Base-by-base conservation (phyloP, 768 basidiomycete species). In the Panus rudis region DNA sequence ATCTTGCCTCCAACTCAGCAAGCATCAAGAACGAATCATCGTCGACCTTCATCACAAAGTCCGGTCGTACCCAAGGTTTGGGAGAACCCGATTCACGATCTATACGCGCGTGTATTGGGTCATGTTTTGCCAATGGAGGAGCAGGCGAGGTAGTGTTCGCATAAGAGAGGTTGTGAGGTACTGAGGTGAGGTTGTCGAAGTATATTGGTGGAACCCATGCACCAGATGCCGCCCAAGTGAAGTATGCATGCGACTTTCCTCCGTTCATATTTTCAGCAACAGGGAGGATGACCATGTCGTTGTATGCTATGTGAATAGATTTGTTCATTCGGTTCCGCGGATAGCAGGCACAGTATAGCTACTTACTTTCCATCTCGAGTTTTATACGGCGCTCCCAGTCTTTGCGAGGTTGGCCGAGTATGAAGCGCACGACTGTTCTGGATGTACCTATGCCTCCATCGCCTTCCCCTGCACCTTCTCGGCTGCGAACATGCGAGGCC, bases 21-120 rank as follows among this genome's bases (percentile, higher is more conserved):
- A 98, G 75, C 78, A 96, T 92, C 40, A 98, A 76, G 54, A 98
- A 94, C 6, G 90, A 79, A 61, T 98, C 93, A 55, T 98, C 93
- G 60, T 98, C 93, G 1, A 85, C 87, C 64, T 98, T 98, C 54
- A 88, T 79, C 31, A 98, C 80, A 56, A 81, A 97, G 60, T 96
- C 91, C 10, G 92, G 93, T 28, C 86, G 74, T 17, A 84, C 83
- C 88, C 90, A 93, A 6, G 77, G 71, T 32, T 61, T 65, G 3
- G 72, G 64, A 22, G 63, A 59, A 14, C 63, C 66, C 0, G 70
- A 62, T 21, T 59, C 57, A 30, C 67, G 56, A 52, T 83, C 77
- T 27, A 64, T 56, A 69, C 75, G 75, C 6, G 78, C 76, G n/a
- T 66, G 54, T 25, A 63, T 55, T n/a, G 87, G 72, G 56, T 90